Conservation (phyloP, 192 early-diverging fungal genomes). For the Umbelopsis ramanniana region DNA sequence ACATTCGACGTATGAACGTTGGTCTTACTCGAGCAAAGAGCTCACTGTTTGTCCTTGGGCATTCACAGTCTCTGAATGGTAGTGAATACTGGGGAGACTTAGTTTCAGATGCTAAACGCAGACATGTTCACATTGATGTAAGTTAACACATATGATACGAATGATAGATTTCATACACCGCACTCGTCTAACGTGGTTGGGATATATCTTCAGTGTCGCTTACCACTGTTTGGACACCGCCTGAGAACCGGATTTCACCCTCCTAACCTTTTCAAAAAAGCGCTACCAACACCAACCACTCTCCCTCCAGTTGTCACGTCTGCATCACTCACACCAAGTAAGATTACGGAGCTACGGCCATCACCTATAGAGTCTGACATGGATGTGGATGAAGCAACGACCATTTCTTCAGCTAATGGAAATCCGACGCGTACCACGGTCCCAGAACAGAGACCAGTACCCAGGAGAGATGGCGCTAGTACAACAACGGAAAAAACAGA, state of each 20-base stretch:
- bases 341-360: not conserved
- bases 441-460: not conserved
- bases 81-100: slow-evolving; percentile 77
- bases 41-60: slow-evolving; percentile 84
- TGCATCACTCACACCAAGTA: slow-evolving; percentile 6
- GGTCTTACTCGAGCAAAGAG: slow-evolving; percentile 85
- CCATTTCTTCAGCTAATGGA: not conserved
- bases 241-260: not conserved
- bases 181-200: not conserved
- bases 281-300: not conserved
- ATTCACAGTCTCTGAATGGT: slow-evolving; percentile 59
- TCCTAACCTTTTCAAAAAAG: slow-evolving; percentile 20
- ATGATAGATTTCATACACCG: not conserved
- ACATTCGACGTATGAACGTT: slow-evolving; percentile 90
- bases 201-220: slow-evolving; percentile 5
- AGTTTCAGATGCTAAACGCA: slow-evolving; percentile 65
- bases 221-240: slow-evolving; percentile 24
- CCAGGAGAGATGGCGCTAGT: not conserved
- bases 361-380: not conserved
- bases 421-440: not conserved
- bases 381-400: not conserved
- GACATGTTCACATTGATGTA: slow-evolving; percentile 46
- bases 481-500: not conserved
- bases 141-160: not conserved
- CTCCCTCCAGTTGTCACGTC: not conserved